phyloP scores from a whole-genome alignment of 352 stramenopile genomes.

The Globisporangium recalcitrans region DNA sequence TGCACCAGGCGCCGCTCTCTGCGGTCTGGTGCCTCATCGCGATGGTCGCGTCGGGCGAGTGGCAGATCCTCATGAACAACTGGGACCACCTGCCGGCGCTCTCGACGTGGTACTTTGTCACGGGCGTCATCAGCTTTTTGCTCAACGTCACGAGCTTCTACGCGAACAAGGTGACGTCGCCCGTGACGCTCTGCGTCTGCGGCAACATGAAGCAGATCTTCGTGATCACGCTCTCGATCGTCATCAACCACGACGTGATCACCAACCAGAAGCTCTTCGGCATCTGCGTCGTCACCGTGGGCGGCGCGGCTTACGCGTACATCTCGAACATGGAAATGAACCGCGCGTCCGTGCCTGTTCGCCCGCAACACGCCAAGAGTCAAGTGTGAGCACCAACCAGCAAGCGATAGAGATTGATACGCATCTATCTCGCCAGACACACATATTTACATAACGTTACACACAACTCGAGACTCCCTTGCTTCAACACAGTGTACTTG shows the following conservation, averaged over 20 bases:
- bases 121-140: constrained; percentile 87
- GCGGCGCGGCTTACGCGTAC: constrained; percentile 65
- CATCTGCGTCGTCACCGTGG: constrained; percentile 63
- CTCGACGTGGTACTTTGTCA: constrained; percentile 78
- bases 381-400: not conserved
- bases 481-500: not conserved
- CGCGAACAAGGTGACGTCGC: constrained; percentile 92
- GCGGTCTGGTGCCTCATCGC: constrained; percentile 86
- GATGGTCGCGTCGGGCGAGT: constrained; percentile 77
- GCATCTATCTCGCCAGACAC: not conserved
- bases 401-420: not conserved
- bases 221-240: constrained; percentile 75
- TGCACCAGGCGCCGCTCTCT: constrained; percentile 91
- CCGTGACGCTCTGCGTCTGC: constrained; percentile 92
- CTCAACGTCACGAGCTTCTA: constrained; percentile 94
- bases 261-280: constrained; percentile 62
- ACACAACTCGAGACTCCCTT: not conserved
- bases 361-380: constrained; percentile 14
- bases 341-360: constrained; percentile 35
- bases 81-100: constrained; percentile 57
- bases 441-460: constrained; percentile 1
- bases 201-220: constrained; percentile 94
- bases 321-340: constrained; percentile 77
- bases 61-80: constrained; percentile 48
- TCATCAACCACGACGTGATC: constrained; percentile 72